These are phyloP conservation scores for Ballota nigra DNA, from an alignment of 257 asterid genomes.

Conservation along the genomic window DNA sequence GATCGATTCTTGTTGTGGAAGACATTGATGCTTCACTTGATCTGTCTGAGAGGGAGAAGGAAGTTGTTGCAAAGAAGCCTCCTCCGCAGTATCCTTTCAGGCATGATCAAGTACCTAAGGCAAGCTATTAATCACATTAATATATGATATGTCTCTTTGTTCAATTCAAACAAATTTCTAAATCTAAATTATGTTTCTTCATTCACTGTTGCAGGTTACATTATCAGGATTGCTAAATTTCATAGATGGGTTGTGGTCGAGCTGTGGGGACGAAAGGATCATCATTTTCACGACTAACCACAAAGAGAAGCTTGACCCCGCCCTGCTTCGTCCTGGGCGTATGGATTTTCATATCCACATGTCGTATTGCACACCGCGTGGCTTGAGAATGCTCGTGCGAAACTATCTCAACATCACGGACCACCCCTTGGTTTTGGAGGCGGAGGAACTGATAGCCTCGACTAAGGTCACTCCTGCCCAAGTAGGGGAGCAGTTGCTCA, in stretches of 20 bases:
- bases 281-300: conserved; percentile 61
- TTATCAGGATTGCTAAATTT: conserved; percentile 64
- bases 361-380: conserved; percentile 49
- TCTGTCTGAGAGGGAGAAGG: conserved; percentile 26
- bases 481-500: conserved; percentile 51
- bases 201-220: conserved; percentile 41
- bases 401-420: conserved; percentile 38
- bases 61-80: not conserved
- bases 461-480: conserved; percentile 58
- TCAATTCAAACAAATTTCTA: not conserved
- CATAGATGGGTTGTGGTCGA: conserved; percentile 67
- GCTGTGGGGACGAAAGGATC: conserved; percentile 63
- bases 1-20: conserved; percentile 70
- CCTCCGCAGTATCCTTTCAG: not conserved
- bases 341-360: conserved; percentile 64
- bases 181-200: too few species aligned
- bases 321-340: conserved; percentile 57
- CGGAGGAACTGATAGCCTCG: conserved; percentile 27
- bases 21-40: conserved; percentile 66
- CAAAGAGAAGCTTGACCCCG: conserved; percentile 52
- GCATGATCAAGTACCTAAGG: not conserved
- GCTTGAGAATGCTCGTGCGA: conserved; percentile 36
- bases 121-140: too few species aligned
- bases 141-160: too few species aligned
- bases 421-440: conserved; percentile 27